Evolutionary conservation across 2,329 filamentous ascomycete genomes (phyloP).

Genomic region (Pyrenophora teres): DNA sequence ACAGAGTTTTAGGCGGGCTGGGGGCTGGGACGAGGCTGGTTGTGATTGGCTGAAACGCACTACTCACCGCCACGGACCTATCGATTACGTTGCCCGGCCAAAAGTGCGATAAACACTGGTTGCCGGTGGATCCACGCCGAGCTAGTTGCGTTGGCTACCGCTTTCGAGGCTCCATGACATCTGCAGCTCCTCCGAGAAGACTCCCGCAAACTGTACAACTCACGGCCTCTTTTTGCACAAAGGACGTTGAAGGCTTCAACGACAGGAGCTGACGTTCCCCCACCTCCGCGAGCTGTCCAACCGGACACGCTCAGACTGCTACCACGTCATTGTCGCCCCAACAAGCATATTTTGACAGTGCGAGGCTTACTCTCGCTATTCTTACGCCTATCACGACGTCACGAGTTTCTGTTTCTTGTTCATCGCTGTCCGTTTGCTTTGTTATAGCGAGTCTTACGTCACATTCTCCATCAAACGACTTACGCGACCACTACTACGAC

Average conservation of each 20-base stretch:
- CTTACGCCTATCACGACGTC: constrained; percentile 39
- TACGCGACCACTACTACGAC: constrained; percentile 1
- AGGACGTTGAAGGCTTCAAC: constrained; percentile 22
- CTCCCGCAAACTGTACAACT: constrained; percentile 7
- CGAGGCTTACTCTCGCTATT: constrained; percentile 16
- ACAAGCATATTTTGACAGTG: constrained; percentile 24
- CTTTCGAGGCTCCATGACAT: constrained; percentile 24
- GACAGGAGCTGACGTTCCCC: constrained; percentile 31
- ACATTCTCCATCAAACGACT: constrained; percentile 10
- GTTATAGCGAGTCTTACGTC: constrained; percentile 14
- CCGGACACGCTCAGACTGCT: constrained; percentile 38
- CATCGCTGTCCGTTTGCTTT: constrained; percentile 15
- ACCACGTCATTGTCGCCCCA: constrained; percentile 25
- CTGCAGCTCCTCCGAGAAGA: constrained; percentile 4
- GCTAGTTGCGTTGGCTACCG: constrained; percentile 33
- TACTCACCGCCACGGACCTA: constrained; percentile 29
- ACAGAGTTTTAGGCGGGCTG: constrained; percentile 17
- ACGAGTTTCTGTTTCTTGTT: constrained; percentile 28
- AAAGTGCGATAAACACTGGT: constrained; percentile 24
- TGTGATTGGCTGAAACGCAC: constrained; percentile 24
- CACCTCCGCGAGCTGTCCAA: constrained; percentile 36
- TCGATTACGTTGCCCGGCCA: constrained; percentile 35
- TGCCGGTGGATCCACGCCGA: constrained; percentile 21
- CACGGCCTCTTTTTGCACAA: constrained; percentile 5
- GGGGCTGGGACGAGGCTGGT: constrained; percentile 10